Base-by-base conservation (phyloP, 371 early-diverging fungal species). In the Syncephalastrum racemosum region DNA sequence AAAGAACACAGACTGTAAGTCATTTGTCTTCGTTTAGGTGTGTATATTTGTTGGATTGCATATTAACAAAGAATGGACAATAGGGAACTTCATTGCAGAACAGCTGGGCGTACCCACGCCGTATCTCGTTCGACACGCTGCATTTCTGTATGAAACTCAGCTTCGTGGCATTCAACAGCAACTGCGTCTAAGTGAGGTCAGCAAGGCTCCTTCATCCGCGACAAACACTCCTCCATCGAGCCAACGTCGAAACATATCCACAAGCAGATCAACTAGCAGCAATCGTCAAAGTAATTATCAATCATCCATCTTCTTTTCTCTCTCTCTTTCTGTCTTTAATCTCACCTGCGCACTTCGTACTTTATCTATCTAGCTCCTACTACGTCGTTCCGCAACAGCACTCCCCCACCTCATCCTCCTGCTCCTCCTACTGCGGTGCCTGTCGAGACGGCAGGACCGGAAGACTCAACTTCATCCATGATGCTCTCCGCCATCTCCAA, bases 91-190 rank as follows among this genome's bases (percentile, higher is more conserved):
- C 10, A 81, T 84, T 47, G 80, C 86, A 24, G 75, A 80, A 19
- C 79, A 83, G 22, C 60, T 86, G 18, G 72, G 79, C 4, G 80
- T 83, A 2, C 84, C 86, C 18, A 71, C 76, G 0, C 66, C 78
- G 5, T 84, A 81, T 55, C 67, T 86, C 23, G 76, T 84, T 58
- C 74, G 81, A 40, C 83, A 86, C 68, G 83, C 86, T 19, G 74
- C 84, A 0, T 80, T 75, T 50, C 63, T 82, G 12, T 84, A 83
- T 62, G 82, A 86, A 65, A 86, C 77, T 27, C 86, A 84, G 56
- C 63, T 86, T 12, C 82, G 80, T 41, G 86, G 81, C 8, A 68
- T 86, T 20, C 82, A 83, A 14, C 80, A 78, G 47, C 84, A 82
- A 25, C 63, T 79, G 16, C 67, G 77, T 31, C 41, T 68, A 12